These are phyloP conservation scores for Pestalotiopsis sp. DNA, from an alignment of 2,329 filamentous ascomycete genomes.

Conservation along the genomic window DNA sequence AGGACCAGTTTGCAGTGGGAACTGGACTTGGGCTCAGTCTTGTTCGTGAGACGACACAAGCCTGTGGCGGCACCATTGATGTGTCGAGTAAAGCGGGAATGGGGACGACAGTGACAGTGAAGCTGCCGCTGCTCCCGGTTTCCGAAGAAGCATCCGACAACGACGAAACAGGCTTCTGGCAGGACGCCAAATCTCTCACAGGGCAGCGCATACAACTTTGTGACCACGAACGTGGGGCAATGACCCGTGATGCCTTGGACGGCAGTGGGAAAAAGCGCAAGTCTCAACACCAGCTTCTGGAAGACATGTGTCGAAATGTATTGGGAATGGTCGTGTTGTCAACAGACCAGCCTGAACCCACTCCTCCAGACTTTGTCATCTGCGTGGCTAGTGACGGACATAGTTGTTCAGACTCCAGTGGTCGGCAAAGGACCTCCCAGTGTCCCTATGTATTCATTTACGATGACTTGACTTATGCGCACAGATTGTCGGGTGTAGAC, in stretches of 20 bases:
- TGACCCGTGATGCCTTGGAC: not conserved
- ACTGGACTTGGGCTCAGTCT: constrained; percentile 68
- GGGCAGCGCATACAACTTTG: not conserved
- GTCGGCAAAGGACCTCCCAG: not conserved
- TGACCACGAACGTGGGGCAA: not conserved
- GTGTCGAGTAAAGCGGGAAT: constrained; percentile 20
- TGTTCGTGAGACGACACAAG: constrained; percentile 54
- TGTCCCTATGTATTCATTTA: constrained; percentile 2
- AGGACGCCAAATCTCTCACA: not conserved
- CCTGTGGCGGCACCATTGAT: constrained; percentile 19
- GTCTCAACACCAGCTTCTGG: constrained; percentile 17
- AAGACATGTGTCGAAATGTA: constrained; percentile 34
- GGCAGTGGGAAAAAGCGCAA: not conserved
- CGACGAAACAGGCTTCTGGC: constrained; percentile 1
- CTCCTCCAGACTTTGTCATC: constrained; percentile 24
- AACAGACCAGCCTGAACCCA: not conserved
- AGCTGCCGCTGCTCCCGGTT: not conserved
- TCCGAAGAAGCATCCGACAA: not conserved
- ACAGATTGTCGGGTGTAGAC: not conserved
- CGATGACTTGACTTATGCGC: not conserved
- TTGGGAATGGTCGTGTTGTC: constrained; percentile 31
- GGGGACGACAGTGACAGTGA: constrained; percentile 37
- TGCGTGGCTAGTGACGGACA: constrained; percentile 19
- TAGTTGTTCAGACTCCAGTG: not conserved
- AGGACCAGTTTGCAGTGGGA: constrained; percentile 61